Base-by-base conservation (phyloP, 306 rosid species). In the Inga leiocalycina region DNA sequence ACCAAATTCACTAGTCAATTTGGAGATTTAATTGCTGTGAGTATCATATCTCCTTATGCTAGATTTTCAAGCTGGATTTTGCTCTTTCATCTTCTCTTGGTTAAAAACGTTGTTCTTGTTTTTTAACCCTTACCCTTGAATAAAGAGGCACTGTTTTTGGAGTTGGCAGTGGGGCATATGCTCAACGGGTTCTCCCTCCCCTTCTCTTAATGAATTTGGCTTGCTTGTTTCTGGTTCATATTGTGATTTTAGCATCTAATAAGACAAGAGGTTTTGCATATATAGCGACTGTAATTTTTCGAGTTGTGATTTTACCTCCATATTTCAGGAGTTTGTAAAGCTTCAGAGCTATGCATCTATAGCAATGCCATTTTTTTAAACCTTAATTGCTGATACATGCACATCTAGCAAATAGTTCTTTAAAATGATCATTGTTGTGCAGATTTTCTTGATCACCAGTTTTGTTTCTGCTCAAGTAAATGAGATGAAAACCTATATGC, bases 11-110 rank as follows among this genome's bases (percentile, higher is more conserved):
- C 99, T 1, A 79, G 97, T 80, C 99, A 97, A 85, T 97, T 94
- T 51, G 99, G 99, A 59, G 97, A 97, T 88, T 84, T 97, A 70
- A 92, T 97, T 87, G 98, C 99, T 88, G 99, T 97, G 84, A 94
- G 99, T 85, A 74, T 86, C 69, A 68, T 37, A 10, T 73, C 70
- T 43, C 81, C 52, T 65, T 22, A 32, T 24, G 34, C 7, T 68
- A 52, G 44, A 71, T 2, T 80, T 39, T 70, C 16, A 27, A 41
- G 34, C 39, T 66, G 20, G 7, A 75, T 48, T 45, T 15, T 24
- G 16, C 54, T 74, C 32, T 74, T 51, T 67, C 22, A 34, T 49
- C 19, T 35, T 67, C 68, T 61, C 17, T 73, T 57, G 30, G 64
- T 8, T n/a, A n/a, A 57, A n/a, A 56, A 19, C 7, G 9, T 6